phyloP scores from a whole-genome alignment of 495 filamentous ascomycete genomes.

The Sabuloglossum arenarium region DNA sequence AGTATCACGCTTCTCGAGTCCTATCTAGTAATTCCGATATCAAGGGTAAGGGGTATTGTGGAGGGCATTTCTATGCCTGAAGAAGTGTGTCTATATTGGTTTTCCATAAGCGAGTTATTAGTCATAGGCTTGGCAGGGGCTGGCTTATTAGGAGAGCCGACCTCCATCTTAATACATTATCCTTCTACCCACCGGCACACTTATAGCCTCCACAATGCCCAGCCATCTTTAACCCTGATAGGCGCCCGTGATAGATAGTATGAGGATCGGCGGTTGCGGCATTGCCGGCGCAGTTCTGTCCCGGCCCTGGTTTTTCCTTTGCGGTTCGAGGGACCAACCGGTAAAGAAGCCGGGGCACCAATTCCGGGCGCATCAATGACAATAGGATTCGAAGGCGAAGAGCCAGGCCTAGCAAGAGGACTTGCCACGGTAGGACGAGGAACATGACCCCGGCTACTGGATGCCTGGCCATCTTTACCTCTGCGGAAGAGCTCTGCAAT shows the following conservation, averaged over 20 bases:
- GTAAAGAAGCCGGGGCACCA: background rate
- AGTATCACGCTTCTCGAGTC: too few relatives aligned
- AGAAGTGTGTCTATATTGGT: too few relatives aligned
- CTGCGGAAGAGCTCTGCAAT: background rate
- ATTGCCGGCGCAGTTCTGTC: background rate
- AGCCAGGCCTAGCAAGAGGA: background rate
- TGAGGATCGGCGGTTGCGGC: background rate
- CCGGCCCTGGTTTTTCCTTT: background rate
- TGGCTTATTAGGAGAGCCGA: too few relatives aligned
- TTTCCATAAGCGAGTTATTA: too few relatives aligned
- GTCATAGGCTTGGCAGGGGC: too few relatives aligned
- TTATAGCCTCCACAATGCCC: too few relatives aligned
- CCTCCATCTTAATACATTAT: too few relatives aligned
- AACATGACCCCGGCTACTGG: background rate
- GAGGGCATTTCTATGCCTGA: too few relatives aligned
- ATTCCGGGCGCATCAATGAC: background rate
- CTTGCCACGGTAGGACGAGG: background rate
- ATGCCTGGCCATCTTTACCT: background rate
- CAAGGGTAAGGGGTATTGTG: too few relatives aligned
- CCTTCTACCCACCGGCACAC: too few relatives aligned
- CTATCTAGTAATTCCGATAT: too few relatives aligned
- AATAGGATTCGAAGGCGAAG: background rate
- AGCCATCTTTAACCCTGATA: too few relatives aligned
- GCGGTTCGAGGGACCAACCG: background rate
- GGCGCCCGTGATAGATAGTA: background rate